phyloP scores from a whole-genome alignment of 768 basidiomycete species.

The Termitomyces sp. region DNA sequence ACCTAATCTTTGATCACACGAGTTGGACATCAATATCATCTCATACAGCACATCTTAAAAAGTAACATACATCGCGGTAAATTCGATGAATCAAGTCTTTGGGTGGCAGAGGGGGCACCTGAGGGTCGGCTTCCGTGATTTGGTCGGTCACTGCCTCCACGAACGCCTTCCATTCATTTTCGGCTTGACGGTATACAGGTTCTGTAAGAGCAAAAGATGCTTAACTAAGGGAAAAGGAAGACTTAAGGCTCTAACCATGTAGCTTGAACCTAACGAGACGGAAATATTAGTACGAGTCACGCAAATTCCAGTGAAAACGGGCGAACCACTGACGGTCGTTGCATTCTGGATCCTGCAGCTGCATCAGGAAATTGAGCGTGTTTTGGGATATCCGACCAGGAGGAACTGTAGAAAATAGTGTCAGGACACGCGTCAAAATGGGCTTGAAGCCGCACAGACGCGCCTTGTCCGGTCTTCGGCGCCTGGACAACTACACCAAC shows the following conservation, averaged over 20 bases:
- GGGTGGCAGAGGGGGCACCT: conserved; percentile 84
- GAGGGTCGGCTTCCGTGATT: conserved; percentile 69
- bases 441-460: conserved; percentile 13
- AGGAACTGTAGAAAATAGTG: conserved; percentile 46
- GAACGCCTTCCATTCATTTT: conserved; percentile 88
- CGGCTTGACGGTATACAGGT: conserved; percentile 75
- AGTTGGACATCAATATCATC: not conserved
- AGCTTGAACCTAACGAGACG: conserved; percentile 69
- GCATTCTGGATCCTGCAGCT: conserved; percentile 68
- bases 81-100: conserved; percentile 93
- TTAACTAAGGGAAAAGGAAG: not conserved
- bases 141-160: conserved; percentile 65
- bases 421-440: not conserved
- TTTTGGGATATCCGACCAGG: conserved; percentile 86
- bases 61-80: conserved; percentile 72
- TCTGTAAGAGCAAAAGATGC: conserved; percentile 35
- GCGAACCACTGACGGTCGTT: conserved; percentile 82
- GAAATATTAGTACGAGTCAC: not conserved
- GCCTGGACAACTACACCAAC: conserved; percentile 79
- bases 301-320: not conserved
- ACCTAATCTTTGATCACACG: conserved; percentile 59
- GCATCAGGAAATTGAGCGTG: conserved; percentile 70
- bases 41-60: not conserved
- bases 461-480: conserved; percentile 79
- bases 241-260: conserved; percentile 45